These are phyloP conservation scores for Saxophila tyrrhenica DNA, from an alignment of 495 filamentous ascomycete species.

Conservation along the genomic window DNA sequence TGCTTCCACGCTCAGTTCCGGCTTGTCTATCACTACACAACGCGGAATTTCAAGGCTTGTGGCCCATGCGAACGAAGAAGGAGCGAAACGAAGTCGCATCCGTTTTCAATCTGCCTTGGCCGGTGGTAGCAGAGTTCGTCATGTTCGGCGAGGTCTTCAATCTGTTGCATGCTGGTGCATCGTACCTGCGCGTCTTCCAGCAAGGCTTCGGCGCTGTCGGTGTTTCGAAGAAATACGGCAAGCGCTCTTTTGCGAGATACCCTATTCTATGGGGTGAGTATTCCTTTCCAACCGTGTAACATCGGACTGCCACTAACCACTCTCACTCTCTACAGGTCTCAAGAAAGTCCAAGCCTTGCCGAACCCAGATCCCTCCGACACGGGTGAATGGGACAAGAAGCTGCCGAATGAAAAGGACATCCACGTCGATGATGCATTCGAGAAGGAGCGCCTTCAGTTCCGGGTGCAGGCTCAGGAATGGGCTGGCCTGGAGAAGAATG, in stretches of 20 bases:
- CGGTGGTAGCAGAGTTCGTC: constrained; percentile 42
- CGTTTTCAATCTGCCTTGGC: constrained; percentile 49
- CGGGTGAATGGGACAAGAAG: constrained; percentile 50
- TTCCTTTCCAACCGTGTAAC: no score
- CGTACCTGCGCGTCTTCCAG: constrained; percentile 61
- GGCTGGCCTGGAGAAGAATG: constrained; percentile 54
- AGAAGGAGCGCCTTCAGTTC: constrained; percentile 43
- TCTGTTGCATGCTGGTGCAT: constrained; percentile 57
- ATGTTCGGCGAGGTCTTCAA: constrained; percentile 61
- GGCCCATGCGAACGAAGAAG: constrained; percentile 57
- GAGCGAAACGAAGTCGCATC: constrained; percentile 57
- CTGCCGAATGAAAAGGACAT: constrained; percentile 40
- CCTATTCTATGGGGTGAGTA: constrained; percentile 74
- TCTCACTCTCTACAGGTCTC: no score
- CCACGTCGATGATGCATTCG: constrained; percentile 44
- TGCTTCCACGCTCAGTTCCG: constrained; percentile 52
- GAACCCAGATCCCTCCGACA: constrained; percentile 65
- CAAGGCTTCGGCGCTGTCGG: constrained; percentile 63
- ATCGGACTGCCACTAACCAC: no score
- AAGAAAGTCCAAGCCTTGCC: constrained; percentile 51
- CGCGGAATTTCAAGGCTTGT: constrained; percentile 61
- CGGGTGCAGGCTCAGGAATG: constrained; percentile 62
- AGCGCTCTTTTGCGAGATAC: constrained; percentile 59
- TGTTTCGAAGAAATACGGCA: constrained; percentile 62
- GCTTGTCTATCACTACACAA: constrained; percentile 49